Evolutionary conservation across 208 protist genomes (phyloP).

Genomic region (Leishmania martiniquensis): DNA sequence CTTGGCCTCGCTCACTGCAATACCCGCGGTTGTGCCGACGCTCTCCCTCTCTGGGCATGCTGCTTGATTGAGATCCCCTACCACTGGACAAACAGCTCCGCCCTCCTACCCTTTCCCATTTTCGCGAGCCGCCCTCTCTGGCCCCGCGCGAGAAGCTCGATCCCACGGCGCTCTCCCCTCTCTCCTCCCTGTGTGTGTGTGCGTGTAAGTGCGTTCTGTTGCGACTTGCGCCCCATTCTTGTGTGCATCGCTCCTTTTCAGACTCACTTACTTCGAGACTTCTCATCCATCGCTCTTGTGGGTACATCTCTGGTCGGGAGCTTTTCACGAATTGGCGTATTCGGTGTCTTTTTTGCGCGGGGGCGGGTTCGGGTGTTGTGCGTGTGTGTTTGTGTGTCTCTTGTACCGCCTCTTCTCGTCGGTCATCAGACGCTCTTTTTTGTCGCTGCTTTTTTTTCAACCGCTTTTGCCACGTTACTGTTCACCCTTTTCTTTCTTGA

Average conservation of each 20-base stretch:
- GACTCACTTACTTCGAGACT: neutral
- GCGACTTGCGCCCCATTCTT: neutral
- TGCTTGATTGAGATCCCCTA: neutral
- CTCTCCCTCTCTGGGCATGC: neutral
- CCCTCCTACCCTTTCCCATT: neutral
- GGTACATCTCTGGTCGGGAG: neutral
- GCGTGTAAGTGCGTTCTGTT: neutral
- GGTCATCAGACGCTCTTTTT: too few species aligned
- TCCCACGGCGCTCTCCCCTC: neutral
- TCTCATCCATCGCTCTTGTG: too few species aligned
- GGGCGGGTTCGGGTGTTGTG: neutral
- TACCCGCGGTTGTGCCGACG: neutral
- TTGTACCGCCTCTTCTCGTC: neutral
- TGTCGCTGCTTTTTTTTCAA: neutral
- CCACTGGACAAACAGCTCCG: neutral
- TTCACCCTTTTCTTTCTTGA: neutral
- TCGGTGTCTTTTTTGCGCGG: neutral
- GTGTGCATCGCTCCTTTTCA: neutral
- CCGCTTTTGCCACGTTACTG: too few species aligned
- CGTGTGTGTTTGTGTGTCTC: neutral
- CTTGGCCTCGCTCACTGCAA: neutral
- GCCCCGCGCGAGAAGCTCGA: neutral
- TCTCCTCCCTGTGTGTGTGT: neutral
- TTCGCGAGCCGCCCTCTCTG: neutral
- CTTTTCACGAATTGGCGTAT: neutral